These are phyloP conservation scores for Verticillium longisporum DNA, from an alignment of 2,329 filamentous ascomycete genomes.

Conservation along the genomic window DNA sequence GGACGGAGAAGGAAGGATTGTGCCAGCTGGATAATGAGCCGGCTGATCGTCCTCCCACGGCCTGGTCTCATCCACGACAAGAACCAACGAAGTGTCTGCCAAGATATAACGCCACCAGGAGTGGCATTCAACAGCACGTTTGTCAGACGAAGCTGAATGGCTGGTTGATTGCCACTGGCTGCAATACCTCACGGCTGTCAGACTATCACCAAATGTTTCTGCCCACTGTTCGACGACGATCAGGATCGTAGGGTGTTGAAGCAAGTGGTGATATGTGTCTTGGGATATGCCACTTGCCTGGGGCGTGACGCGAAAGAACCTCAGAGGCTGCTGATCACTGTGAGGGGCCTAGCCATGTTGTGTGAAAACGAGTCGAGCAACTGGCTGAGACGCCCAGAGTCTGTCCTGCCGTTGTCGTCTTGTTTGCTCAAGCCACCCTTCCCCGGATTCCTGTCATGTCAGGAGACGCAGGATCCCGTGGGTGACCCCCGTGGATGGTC, in stretches of 20 bases:
- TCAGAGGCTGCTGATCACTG: background rate
- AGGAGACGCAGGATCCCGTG: slow-evolving; percentile 11
- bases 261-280: background rate
- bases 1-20: background rate
- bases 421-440: background rate
- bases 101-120: too few relatives aligned
- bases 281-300: background rate
- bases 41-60: background rate
- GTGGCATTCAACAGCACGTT: background rate
- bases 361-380: background rate
- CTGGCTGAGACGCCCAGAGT: background rate
- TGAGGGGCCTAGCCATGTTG: background rate
- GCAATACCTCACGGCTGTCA: background rate
- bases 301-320: background rate
- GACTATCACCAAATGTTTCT: too few relatives aligned
- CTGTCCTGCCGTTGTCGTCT: background rate
- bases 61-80: background rate
- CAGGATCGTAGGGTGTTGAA: background rate
- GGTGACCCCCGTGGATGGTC: slow-evolving; percentile 2
- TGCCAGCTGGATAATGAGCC: background rate
- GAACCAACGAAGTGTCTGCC: too few relatives aligned
- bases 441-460: slow-evolving; percentile 9
- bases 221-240: too few relatives aligned
- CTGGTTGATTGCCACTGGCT: too few relatives aligned
- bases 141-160: background rate